Base-by-base conservation (phyloP, 805 yeast species). In the Candida ficus region DNA sequence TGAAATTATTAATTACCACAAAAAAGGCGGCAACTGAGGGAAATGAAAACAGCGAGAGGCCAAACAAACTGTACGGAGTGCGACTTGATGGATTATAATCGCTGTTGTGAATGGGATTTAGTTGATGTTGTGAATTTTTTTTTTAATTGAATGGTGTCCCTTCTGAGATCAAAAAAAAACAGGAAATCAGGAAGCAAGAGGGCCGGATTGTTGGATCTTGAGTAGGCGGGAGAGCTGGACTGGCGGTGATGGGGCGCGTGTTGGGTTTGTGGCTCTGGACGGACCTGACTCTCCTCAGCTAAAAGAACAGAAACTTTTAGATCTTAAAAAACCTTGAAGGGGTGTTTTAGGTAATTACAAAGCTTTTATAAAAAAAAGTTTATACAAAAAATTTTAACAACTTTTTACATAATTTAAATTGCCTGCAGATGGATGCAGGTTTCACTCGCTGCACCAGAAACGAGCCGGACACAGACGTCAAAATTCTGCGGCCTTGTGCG, bases 381-480 rank as follows among this genome's bases (percentile, higher is more conserved):
- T 36, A 14, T 29, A 28, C 21, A 36, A 36, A 36, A 21, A 22
- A 29, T 29, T 37, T 20, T 23, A 20, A 29, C 22, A 20, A 29
- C 27, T 26, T 19, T 37, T 30, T 30, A 13, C 13, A 20, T 14
- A 20, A 7, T 21, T 23, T 37, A 29, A 27, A 30, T 37, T 19
- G 28, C 14, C 29, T 37, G 39, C 39, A 21, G 7, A 9, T 12
- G 26, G 14, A 31, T 37, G 39, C 39, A 37, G 35, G 31, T 30
- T n/a, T 17, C n/a, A 7, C 3, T 10, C 5, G 17, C 13, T 11
- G 7, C 4, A 30, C 26, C 12, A 28, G 32, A 37, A 22, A 19
- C 23, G 21, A 31, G 19, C 33, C 22, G 34, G 29, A 29, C 14
- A 19, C 39, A 36, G 39, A 22, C 13, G 39, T 30, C 29, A 30